Percentiles rank a stretch among this genome's conserved stretches.
phyloP scores from a whole-genome alignment of 2,329 filamentous ascomycete species.

The Monilinia vaccinii-corymbosi region DNA sequence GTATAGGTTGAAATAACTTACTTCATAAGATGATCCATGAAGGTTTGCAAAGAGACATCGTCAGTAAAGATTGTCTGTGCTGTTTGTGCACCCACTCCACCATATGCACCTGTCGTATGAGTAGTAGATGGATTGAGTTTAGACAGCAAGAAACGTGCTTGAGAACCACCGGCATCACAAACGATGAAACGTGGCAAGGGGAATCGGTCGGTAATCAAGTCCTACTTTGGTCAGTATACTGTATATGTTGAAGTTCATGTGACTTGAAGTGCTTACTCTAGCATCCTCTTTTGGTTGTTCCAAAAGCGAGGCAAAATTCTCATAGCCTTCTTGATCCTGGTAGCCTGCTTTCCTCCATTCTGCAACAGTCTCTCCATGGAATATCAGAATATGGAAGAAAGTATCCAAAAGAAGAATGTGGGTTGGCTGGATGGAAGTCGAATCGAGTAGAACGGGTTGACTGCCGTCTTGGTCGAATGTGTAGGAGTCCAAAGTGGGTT shows the following conservation, averaged over 20 bases:
- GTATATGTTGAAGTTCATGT: slow-evolving; percentile 5
- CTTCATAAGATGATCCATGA: slow-evolving; percentile 99
- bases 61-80: slow-evolving; percentile 99
- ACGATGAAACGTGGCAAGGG: slow-evolving; percentile 98
- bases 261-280: slow-evolving; percentile 48
- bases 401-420: slow-evolving; percentile 93
- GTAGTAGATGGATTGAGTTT: slow-evolving; percentile 98
- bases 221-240: slow-evolving; percentile 41
- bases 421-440: slow-evolving; percentile 87
- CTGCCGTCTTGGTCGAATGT: slow-evolving; percentile 92
- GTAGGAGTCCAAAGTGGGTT: slow-evolving; percentile 94
- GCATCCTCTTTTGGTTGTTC: slow-evolving; percentile 96
- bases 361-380: slow-evolving; percentile 95
- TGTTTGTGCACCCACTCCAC: slow-evolving; percentile 73
- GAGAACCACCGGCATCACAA: slow-evolving; percentile 95
- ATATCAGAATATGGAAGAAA: slow-evolving; percentile 99
- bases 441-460: slow-evolving; percentile 89
- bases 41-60: slow-evolving; percentile 94
- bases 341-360: slow-evolving; percentile 98
- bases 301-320: slow-evolving; percentile 82
- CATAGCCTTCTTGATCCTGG: slow-evolving; percentile 95
- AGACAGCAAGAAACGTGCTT: slow-evolving; percentile 90
- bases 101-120: slow-evolving; percentile 87
- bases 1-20: slow-evolving; percentile 37
- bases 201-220: slow-evolving; percentile 94